Conservation (phyloP, 371 early-diverging fungal genomes). For the Homolaphlyctis polyrhiza region DNA sequence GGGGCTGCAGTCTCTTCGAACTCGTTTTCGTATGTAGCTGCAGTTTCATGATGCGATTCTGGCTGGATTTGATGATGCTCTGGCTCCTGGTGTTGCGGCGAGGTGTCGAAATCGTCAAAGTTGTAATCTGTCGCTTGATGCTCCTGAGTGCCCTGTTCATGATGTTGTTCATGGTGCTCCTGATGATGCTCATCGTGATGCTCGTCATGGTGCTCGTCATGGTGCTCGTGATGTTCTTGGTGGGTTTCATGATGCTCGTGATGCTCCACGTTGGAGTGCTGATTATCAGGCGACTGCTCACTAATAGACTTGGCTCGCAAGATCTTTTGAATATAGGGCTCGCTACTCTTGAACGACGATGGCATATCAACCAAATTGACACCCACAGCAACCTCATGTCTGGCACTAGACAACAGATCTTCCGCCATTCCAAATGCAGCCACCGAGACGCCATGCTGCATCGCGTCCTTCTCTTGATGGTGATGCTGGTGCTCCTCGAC, state of each 20-base stretch:
- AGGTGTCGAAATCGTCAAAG: background rate
- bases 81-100: background rate
- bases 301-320: no score
- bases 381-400: no score
- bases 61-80: background rate
- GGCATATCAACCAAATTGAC: no score
- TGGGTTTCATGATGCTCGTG: background rate
- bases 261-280: background rate
- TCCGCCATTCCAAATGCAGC: no score
- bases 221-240: background rate
- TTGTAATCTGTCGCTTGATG: background rate
- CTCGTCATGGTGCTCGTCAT: background rate
- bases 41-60: background rate
- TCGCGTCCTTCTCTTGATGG: background rate
- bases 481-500: background rate
- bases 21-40: no score
- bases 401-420: no score
- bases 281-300: no score
- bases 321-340: no score
- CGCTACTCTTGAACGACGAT: no score
- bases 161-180: background rate
- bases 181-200: background rate
- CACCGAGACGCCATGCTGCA: no score
- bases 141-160: no score
- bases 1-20: background rate